A percentile compares a stretch with the other conserved stretches of the same genome.
These are phyloP conservation scores for Entrophospora sp. DNA, from an alignment of 192 early-diverging fungal species.

Conservation along the genomic window DNA sequence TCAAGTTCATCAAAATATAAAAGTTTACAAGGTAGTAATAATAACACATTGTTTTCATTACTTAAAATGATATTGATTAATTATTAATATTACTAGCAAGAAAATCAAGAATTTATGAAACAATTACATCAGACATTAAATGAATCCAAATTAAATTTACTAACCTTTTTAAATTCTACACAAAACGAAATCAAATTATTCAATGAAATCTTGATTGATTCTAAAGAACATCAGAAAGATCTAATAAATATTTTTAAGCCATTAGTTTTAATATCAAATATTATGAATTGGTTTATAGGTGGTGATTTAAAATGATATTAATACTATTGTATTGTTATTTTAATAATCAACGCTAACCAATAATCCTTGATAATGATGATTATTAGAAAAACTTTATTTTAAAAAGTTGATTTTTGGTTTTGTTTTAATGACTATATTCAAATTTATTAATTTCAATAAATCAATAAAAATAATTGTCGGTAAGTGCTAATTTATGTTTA, in stretches of 20 bases:
- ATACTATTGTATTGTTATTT: too few relatives aligned
- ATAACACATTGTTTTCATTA: neutral
- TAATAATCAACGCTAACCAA: too few relatives aligned
- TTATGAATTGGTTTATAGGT: slow-evolving; percentile 7
- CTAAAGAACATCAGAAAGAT: neutral
- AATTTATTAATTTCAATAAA: too few relatives aligned
- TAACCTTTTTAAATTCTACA: neutral
- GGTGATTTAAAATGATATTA: too few relatives aligned
- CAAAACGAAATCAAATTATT: slow-evolving; percentile 5
- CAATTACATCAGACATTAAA: neutral
- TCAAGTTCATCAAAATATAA: too few relatives aligned
- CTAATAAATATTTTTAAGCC: slow-evolving; percentile 2
- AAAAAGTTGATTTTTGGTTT: too few relatives aligned
- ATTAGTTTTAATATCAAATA: neutral
- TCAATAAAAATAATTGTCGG: too few relatives aligned
- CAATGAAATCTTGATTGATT: neutral
- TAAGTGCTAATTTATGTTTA: too few relatives aligned
- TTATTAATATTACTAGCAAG: neutral
- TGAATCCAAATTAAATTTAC: slow-evolving; percentile 2
- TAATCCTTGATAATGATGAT: too few relatives aligned
- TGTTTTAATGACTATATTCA: too few relatives aligned
- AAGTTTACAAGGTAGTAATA: neutral
- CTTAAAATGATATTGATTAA: neutral
- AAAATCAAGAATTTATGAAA: neutral
- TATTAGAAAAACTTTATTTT: too few relatives aligned